Conservation (phyloP, 2,329 filamentous ascomycete species). For the Claviceps africana region DNA sequence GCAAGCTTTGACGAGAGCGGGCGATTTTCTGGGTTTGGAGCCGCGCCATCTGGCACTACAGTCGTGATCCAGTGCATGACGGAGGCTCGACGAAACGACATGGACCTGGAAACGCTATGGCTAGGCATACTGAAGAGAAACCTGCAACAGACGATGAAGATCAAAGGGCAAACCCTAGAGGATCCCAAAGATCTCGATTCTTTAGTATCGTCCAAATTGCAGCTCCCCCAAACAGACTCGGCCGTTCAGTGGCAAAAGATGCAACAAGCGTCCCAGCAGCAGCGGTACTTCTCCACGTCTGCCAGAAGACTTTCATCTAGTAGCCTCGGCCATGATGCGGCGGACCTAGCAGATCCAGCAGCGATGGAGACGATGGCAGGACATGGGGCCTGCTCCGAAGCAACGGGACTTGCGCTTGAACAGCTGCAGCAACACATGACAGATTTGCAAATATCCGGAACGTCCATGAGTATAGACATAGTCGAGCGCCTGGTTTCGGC, state of each 20-base stretch:
- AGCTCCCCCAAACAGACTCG: conserved; percentile 17
- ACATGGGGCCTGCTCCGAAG: background rate
- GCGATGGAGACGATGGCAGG: background rate
- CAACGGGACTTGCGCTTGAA: conserved; percentile 7
- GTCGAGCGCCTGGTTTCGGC: conserved; percentile 24
- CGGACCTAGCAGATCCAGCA: background rate
- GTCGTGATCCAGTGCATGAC: conserved; percentile 46
- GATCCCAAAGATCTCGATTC: conserved; percentile 16
- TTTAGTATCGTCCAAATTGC: conserved; percentile 19
- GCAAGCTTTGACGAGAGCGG: conserved; percentile 33
- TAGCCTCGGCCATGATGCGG: background rate
- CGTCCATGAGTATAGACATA: conserved; percentile 20
- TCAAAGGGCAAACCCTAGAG: conserved; percentile 14
- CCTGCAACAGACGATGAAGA: conserved; percentile 17
- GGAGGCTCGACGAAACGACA: conserved; percentile 35
- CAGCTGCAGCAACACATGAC: conserved; percentile 17
- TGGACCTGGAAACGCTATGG: conserved; percentile 42
- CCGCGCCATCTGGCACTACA: conserved; percentile 32
- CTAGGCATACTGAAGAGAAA: conserved; percentile 23
- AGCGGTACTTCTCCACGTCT: conserved; percentile 20
- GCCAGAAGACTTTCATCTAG: conserved; percentile 12
- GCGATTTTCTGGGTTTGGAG: conserved; percentile 65
- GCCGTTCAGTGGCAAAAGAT: conserved; percentile 22
- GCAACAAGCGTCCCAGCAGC: conserved; percentile 20
- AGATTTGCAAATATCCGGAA: conserved; percentile 26